These are phyloP conservation scores for Tetrahymena elliotti DNA, from an alignment of 73 alveolate species.

Conservation along the genomic window DNA sequence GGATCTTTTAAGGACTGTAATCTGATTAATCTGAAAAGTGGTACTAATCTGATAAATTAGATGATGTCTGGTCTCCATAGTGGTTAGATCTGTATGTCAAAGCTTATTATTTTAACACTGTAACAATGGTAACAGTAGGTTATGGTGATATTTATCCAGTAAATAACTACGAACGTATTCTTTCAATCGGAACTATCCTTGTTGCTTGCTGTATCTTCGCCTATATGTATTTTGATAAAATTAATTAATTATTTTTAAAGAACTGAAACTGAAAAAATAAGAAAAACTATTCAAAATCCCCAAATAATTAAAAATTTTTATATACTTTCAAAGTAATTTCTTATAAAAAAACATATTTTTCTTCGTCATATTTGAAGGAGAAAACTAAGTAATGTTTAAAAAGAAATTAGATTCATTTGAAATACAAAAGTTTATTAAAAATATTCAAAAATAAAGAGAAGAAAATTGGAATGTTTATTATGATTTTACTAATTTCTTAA, in stretches of 20 bases:
- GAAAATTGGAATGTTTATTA: too few species aligned
- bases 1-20: conserved; percentile 1
- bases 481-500: too few species aligned
- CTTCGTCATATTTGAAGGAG: too few species aligned
- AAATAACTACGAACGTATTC: conserved; percentile 13
- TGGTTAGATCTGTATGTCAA: conserved; percentile 18
- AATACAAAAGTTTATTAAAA: too few species aligned
- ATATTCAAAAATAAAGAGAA: too few species aligned
- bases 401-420: too few species aligned
- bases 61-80: background rate
- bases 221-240: background rate
- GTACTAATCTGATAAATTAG: conserved; percentile 7
- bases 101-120: conserved; percentile 33
- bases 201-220: conserved; percentile 12
- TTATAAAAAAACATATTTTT: too few species aligned
- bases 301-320: too few species aligned
- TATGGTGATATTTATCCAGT: conserved; percentile 39
- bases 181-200: conserved; percentile 13
- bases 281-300: background rate
- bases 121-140: conserved; percentile 41
- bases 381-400: too few species aligned
- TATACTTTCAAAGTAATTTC: too few species aligned
- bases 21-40: background rate
- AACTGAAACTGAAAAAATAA: background rate
- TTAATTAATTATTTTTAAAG: background rate